Evolutionary conservation across 2,329 filamentous ascomycete species (phyloP).

Genomic region (Pseudogymnoascus sp.): DNA sequence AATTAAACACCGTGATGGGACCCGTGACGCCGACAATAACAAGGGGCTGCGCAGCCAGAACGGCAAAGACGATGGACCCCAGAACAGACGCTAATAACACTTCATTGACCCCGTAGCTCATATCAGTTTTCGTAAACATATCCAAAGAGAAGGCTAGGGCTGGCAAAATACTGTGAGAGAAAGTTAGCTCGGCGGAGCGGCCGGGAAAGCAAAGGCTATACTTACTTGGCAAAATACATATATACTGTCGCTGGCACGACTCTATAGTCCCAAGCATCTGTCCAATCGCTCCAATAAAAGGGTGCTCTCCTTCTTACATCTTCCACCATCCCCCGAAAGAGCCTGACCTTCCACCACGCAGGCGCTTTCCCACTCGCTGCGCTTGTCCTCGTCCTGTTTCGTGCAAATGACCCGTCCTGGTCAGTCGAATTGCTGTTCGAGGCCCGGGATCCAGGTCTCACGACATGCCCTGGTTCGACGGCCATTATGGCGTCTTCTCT

Average conservation of each 20-base stretch:
- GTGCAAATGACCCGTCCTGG: neutral
- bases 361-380: neutral
- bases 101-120: constrained; percentile 85
- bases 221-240: constrained; percentile 92
- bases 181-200: constrained; percentile 13
- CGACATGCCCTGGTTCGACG: neutral
- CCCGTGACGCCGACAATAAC: constrained; percentile 89
- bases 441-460: neutral
- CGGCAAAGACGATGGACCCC: constrained; percentile 71
- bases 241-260: constrained; percentile 82
- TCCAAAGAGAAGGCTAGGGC: constrained; percentile 85
- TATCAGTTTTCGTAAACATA: constrained; percentile 84
- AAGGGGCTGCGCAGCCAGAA: constrained; percentile 75
- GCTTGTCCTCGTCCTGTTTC: neutral
- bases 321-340: constrained; percentile 74
- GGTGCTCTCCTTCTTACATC: constrained; percentile 69
- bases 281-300: constrained; percentile 77
- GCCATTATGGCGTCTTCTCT: neutral
- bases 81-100: constrained; percentile 81
- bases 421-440: neutral
- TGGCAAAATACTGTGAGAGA: constrained; percentile 62
- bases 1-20: constrained; percentile 90
- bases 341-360: constrained; percentile 66
- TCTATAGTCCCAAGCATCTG: constrained; percentile 83
- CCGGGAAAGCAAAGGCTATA: constrained; percentile 11